Base-by-base conservation (phyloP, 1,284 basidiomycete genomes). In the Trametes versicolor region DNA sequence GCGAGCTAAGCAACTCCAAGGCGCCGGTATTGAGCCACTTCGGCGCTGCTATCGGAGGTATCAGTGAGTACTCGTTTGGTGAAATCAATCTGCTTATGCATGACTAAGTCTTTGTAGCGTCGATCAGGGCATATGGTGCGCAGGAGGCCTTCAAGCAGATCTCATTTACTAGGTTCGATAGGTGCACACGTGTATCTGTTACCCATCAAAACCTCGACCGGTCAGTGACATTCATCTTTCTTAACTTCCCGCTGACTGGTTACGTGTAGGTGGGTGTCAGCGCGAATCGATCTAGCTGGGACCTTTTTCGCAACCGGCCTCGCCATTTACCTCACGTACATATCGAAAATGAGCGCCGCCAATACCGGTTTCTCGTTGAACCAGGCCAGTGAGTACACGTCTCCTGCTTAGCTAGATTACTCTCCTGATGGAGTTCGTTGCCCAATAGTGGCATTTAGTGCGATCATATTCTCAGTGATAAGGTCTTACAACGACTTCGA, bases 1-100 rank as follows among this genome's bases (percentile, higher is more conserved):
- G 89, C 19, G 87, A 91, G 73, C 87, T 88, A 87, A 87, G 85
- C 39, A 90, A 89, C 73, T 84, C 87, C 12, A 84, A 82, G 64
- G 82, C 87, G 2, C 91, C 91, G 0, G 83, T 92, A 7, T 81
- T 91, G 60, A 87, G 85, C 49, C 88, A 91, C 71, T 90, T 94
- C 69, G 87, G 88, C 8, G 87, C 89, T 32, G 85, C 89, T 0
- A 83, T 92, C 49, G 76, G 83, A 19, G 92, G 92, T 34, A 79
- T 94, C 41, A 79, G 87, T 90, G 67, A 63, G 84, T 73, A 36
- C 19, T 34, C 37, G 25, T 5, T 7, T n/a, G n/a, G n/a, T n/a
- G n/a, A 2, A 23, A 15, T 17, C 3, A 12, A 23, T 27, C 36
- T 15, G 10, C 6, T 7, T 43, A 57, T 23, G 10, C 15, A 4